Conservation (phyloP, 164 flowering plant genomes). For the Kalanchoe fedtschenkoi region DNA sequence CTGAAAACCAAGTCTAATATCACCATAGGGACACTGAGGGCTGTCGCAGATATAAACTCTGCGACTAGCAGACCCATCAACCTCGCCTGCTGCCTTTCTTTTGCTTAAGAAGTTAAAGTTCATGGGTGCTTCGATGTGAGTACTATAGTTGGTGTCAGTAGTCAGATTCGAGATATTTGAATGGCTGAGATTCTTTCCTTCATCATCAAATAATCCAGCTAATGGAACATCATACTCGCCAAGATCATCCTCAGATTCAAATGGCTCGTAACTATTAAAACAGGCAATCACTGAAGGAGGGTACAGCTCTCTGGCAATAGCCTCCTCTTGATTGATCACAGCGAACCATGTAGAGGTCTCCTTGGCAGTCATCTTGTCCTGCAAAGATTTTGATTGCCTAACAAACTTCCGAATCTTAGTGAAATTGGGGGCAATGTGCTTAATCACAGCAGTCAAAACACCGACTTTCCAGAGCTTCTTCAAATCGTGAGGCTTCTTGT, state of each 20-base stretch:
- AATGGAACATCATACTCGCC: background rate
- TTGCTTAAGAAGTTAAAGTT: background rate
- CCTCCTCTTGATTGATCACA: conserved; percentile 28
- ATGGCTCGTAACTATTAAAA: background rate
- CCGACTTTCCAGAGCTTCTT: conserved; percentile 31
- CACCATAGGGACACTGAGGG: background rate
- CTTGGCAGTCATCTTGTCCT: conserved; percentile 33
- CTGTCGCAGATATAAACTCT: background rate
- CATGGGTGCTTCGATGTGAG: background rate
- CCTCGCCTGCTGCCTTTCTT: background rate
- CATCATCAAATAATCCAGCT: background rate
- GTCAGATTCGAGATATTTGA: background rate
- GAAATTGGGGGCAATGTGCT: conserved; percentile 27
- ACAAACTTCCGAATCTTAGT: conserved; percentile 14
- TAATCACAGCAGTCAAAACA: conserved; percentile 28
- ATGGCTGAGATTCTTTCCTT: background rate
- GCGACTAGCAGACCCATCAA: background rate
- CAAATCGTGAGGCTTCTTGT: conserved; percentile 35
- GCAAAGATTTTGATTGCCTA: conserved; percentile 27
- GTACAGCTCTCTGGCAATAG: conserved; percentile 11
- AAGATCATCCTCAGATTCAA: background rate
- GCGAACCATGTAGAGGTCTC: conserved; percentile 26
- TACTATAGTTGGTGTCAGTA: background rate
- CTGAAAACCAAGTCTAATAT: background rate
- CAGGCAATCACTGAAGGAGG: conserved; percentile 5